phyloP scores from a whole-genome alignment of 2,329 filamentous ascomycete species.

The Paraphaeosphaeria minitans region DNA sequence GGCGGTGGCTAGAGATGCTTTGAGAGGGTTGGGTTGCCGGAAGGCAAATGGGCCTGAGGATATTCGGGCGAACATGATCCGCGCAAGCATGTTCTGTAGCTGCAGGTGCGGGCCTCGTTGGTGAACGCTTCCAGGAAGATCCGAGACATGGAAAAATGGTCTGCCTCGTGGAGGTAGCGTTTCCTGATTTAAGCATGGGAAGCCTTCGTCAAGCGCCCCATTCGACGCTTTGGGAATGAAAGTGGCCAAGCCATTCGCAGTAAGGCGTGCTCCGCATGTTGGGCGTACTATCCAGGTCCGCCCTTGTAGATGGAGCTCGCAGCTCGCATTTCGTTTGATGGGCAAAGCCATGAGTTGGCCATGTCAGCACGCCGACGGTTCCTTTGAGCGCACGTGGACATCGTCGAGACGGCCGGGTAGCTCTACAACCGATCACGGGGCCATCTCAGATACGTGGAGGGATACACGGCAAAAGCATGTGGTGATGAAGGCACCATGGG shows the following conservation, averaged over 20 bases:
- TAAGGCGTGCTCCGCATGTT: neutral
- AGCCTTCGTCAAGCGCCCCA: neutral
- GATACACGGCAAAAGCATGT: neutral
- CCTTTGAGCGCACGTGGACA: neutral
- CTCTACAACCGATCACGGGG: neutral
- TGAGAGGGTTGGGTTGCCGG: neutral
- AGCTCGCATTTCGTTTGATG: neutral
- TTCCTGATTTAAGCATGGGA: neutral
- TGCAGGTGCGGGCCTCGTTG: neutral
- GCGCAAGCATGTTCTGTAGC: neutral
- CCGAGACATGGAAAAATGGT: neutral
- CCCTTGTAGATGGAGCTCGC: neutral
- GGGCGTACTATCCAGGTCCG: neutral
- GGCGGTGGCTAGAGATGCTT: neutral
- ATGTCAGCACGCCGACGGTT: neutral
- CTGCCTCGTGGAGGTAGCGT: neutral
- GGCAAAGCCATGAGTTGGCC: neutral
- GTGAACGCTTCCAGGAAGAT: conserved; percentile 1
- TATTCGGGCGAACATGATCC: neutral
- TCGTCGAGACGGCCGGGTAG: neutral
- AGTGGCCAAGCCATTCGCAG: neutral
- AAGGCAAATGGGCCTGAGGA: neutral
- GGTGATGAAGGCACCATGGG: neutral
- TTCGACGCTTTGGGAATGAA: neutral
- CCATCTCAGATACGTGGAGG: neutral